phyloP scores from a whole-genome alignment of 176 grass and related monocot species.

The Dactylis glomerata region DNA sequence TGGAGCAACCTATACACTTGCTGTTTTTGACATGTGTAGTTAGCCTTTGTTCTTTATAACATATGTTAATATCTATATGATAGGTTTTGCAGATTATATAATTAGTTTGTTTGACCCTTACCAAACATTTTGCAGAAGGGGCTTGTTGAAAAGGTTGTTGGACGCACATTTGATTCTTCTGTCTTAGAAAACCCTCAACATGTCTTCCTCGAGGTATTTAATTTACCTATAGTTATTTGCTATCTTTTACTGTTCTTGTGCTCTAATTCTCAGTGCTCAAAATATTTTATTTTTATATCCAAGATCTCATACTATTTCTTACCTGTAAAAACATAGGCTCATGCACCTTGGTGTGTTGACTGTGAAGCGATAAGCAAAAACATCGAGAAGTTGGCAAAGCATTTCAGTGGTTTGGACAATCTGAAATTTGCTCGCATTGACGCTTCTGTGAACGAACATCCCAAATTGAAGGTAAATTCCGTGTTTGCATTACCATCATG shows the following conservation, averaged over 20 bases:
- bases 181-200: constrained; percentile 53
- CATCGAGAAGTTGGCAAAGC: constrained; percentile 56
- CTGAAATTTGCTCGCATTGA: constrained; percentile 69
- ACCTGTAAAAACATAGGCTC: constrained; percentile 36
- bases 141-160: constrained; percentile 70
- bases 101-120: neutral
- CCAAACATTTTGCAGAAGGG: constrained; percentile 40
- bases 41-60: neutral
- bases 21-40: neutral
- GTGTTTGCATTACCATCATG: neutral
- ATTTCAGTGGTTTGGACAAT: constrained; percentile 52
- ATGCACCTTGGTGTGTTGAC: constrained; percentile 79
- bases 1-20: constrained; percentile 13
- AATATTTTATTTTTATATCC: neutral
- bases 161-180: constrained; percentile 58
- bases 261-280: neutral
- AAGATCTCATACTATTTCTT: constrained; percentile 22
- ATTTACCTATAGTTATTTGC: neutral
- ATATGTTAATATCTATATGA: neutral
- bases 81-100: neutral
- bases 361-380: constrained; percentile 69
- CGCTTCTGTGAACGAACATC: constrained; percentile 82
- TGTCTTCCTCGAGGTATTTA: constrained; percentile 64
- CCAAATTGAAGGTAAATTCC: constrained; percentile 63
- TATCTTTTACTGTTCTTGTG: neutral